Evolutionary conservation across 495 filamentous ascomycete genomes (phyloP).

Genomic region (Neurospora africana): DNA sequence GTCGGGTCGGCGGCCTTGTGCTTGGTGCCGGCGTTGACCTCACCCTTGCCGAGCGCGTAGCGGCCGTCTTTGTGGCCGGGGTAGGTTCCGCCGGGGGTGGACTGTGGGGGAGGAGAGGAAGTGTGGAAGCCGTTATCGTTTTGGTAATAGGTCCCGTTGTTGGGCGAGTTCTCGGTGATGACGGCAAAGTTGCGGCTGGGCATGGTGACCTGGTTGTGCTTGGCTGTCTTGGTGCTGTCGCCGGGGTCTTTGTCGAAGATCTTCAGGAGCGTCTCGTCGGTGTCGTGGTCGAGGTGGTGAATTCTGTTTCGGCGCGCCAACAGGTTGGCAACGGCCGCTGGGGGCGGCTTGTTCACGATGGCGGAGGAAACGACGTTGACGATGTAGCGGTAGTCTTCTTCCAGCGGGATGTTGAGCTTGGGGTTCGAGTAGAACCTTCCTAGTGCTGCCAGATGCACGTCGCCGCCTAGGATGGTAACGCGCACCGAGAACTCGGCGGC

Average conservation of each 20-base stretch:
- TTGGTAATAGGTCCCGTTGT: slow-evolving; percentile 21
- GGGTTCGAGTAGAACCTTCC: slow-evolving; percentile 92
- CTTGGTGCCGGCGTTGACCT: slow-evolving; percentile 51
- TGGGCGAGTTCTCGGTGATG: slow-evolving; percentile 57
- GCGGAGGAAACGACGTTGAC: slow-evolving; percentile 80
- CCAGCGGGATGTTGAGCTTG: slow-evolving; percentile 63
- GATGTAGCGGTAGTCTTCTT: slow-evolving; percentile 90
- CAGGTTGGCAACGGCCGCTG: slow-evolving; percentile 76
- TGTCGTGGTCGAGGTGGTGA: slow-evolving; percentile 74
- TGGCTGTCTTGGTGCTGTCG: slow-evolving; percentile 50
- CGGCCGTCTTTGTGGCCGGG: slow-evolving; percentile 40
- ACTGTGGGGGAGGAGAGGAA: background rate
- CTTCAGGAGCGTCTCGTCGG: slow-evolving; percentile 79
- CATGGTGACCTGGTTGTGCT: slow-evolving; percentile 77
- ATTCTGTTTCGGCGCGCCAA: slow-evolving; percentile 81
- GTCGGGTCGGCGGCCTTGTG: slow-evolving; percentile 50
- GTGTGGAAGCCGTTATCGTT: slow-evolving; percentile 7
- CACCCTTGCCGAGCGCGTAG: slow-evolving; percentile 51
- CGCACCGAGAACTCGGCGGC: slow-evolving; percentile 63
- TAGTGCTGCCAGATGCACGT: slow-evolving; percentile 86
- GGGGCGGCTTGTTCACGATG: slow-evolving; percentile 89
- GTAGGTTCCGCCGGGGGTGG: slow-evolving; percentile 5
- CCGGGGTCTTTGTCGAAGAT: slow-evolving; percentile 82
- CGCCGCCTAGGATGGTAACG: slow-evolving; percentile 78
- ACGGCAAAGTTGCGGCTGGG: slow-evolving; percentile 80